A percentile compares a stretch with the other conserved stretches of the same genome.
These are phyloP conservation scores for Stachybotrys chlorohalonatus DNA, from an alignment of 2,329 filamentous ascomycete genomes.

Conservation along the genomic window DNA sequence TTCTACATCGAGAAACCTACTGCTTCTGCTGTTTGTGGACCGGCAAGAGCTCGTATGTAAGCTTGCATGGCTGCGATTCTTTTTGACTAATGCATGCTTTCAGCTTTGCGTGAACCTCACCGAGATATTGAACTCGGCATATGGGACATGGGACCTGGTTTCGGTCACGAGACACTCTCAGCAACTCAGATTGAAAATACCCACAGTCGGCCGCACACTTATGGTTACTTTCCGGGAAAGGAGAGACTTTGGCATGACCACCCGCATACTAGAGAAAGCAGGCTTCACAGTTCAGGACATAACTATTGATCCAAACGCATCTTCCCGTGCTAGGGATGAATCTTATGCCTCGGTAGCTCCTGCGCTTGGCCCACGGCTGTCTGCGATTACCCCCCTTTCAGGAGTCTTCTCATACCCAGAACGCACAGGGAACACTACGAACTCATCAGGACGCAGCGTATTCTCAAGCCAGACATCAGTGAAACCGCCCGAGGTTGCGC, in stretches of 20 bases:
- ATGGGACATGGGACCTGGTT: constrained; percentile 8
- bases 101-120: background rate
- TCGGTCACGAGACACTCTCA: constrained; percentile 8
- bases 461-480: background rate
- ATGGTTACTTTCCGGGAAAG: constrained; percentile 16
- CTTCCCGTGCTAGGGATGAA: background rate
- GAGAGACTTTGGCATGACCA: constrained; percentile 21
- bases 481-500: background rate
- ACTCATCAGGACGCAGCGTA: no score
- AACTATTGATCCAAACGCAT: background rate
- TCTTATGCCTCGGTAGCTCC: background rate
- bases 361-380: background rate
- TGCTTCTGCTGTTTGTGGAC: background rate
- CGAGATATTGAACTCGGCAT: constrained; percentile 9
- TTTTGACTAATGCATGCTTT: background rate
- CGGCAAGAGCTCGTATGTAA: background rate
- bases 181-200: constrained; percentile 15
- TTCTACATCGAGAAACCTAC: background rate
- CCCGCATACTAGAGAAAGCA: constrained; percentile 20
- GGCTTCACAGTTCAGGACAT: constrained; percentile 16
- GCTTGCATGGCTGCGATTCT: background rate
- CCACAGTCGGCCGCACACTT: constrained; percentile 14
- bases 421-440: no score
- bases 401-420: background rate
- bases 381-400: constrained; percentile 4